Percentiles rank a stretch among this genome's conserved stretches.
These are phyloP conservation scores for Boletus pseudopeckii DNA, from an alignment of 768 basidiomycete genomes.

Conservation along the genomic window DNA sequence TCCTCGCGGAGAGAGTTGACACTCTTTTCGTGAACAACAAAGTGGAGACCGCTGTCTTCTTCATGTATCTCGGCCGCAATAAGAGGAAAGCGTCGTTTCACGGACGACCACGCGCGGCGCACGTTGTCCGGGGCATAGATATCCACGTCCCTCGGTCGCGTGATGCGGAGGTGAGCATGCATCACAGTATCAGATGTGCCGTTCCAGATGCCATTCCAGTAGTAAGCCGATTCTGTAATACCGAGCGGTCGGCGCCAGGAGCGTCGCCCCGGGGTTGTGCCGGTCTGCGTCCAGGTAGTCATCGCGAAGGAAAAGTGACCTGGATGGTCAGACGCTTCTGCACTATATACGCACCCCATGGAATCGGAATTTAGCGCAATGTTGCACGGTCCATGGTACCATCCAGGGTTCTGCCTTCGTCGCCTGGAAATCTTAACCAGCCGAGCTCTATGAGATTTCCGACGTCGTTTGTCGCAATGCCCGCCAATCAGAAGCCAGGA, in stretches of 20 bases:
- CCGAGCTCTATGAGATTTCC: background rate
- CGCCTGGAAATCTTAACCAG: background rate
- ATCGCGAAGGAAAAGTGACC: background rate
- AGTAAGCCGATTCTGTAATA: conserved; percentile 33
- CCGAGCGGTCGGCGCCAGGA: conserved; percentile 28
- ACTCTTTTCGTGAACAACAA: conserved; percentile 39
- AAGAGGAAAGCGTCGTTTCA: conserved; percentile 49
- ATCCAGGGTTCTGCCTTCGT: background rate
- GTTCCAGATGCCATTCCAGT: conserved; percentile 35
- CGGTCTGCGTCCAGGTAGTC: background rate
- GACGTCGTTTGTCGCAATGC: background rate
- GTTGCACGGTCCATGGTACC: background rate
- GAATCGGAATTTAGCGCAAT: background rate
- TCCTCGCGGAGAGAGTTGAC: background rate
- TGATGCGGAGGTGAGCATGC: conserved; percentile 31
- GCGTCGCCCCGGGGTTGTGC: background rate
- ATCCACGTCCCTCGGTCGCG: conserved; percentile 9
- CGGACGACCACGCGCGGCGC: conserved; percentile 39
- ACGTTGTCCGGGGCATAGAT: conserved; percentile 32
- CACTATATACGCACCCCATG: background rate
- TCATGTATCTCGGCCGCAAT: conserved; percentile 30
- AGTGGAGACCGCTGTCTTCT: conserved; percentile 26
- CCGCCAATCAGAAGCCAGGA: too few relatives aligned
- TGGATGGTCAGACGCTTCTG: background rate
- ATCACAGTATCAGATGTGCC: conserved; percentile 44